Evolutionary conservation across 2,329 filamentous ascomycete genomes (phyloP), one percentile per base, ranked within the genome.

Genomic region (Fonsecaea nubica): DNA sequence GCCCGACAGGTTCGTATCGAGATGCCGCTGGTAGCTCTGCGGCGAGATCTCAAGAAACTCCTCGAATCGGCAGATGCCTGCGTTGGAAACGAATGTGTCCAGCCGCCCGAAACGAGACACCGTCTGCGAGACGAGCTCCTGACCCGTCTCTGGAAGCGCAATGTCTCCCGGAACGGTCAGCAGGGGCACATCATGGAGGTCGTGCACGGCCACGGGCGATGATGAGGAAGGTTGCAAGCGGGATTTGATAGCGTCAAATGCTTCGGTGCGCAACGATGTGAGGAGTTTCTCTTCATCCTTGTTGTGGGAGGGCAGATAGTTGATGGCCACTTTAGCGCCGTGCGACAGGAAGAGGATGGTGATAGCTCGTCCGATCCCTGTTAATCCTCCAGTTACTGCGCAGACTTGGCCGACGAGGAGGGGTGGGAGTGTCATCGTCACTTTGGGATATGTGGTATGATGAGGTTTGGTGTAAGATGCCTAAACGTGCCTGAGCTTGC

Each of bases 311-410:
- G 63, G 42, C 4, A 77, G 67, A 38, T 77, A 75, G 61, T 76
- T 76, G 58, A 76, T 72, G 2, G 72, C 69, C 6, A 76, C 74
- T 48, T 72, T 75, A 52, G 74, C 75, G 8, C 74, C 74, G 63
- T 76, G 74, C 0, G 67, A 71, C n/a, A 76, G 81, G 77, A 92
- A 96, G 73, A 89, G 89, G 58, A 96, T 85, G 50, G 90, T 89
- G 69, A 96, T 96, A 72, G 92, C 93, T 38, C 91, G 87, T 60
- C 93, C 93, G 73, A 96, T 96, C 63, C 92, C 92, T 0, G 92
- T 96, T 3, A 90, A 90, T 64, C 91, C 92, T 70, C 93, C 92
- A 0, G 92, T 96, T 74, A 97, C 92, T 76, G 92, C 90, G 78
- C 92, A 92, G 12, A 89, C 90, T 79, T 96, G 96, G 77, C 86